Percentiles rank a stretch among this genome's conserved stretches.
phyloP scores from a whole-genome alignment of 305 asterid species.

The Solanum chacoense region DNA sequence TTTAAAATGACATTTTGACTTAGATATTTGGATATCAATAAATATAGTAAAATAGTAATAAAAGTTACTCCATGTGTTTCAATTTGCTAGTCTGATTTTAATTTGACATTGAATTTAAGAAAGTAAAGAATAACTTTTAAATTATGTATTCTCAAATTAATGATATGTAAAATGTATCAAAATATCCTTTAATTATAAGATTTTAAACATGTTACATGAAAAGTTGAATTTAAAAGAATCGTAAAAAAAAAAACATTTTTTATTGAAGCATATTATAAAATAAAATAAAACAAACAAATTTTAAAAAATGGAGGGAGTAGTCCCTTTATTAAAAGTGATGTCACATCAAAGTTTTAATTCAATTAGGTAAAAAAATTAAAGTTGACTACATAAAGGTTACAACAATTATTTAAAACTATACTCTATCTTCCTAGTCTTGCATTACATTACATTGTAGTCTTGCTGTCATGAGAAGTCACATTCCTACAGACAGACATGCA shows the following conservation, averaged over 20 bases:
- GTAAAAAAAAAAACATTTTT: rapidly evolving
- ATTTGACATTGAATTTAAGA: background rate
- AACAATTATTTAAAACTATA: background rate
- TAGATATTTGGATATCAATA: background rate
- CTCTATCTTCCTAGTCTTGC: background rate
- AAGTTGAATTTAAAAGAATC: background rate
- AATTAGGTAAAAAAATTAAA: background rate
- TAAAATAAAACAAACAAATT: background rate
- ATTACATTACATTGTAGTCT: background rate
- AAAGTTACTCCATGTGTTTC: rapidly evolving
- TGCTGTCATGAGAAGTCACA: background rate
- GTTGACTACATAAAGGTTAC: background rate
- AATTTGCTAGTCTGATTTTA: background rate
- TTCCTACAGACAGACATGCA: background rate
- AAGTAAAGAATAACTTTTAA: rapidly evolving
- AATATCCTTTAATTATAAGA: background rate
- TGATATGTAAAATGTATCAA: background rate
- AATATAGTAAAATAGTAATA: no score
- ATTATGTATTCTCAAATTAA: background rate
- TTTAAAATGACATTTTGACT: background rate
- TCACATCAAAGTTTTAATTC: background rate
- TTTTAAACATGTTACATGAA: rapidly evolving
- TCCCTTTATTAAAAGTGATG: background rate
- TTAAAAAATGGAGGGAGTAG: background rate
- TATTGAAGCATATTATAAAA: no score